phyloP scores from a whole-genome alignment of 768 basidiomycete species.

The Roridomyces roridus region DNA sequence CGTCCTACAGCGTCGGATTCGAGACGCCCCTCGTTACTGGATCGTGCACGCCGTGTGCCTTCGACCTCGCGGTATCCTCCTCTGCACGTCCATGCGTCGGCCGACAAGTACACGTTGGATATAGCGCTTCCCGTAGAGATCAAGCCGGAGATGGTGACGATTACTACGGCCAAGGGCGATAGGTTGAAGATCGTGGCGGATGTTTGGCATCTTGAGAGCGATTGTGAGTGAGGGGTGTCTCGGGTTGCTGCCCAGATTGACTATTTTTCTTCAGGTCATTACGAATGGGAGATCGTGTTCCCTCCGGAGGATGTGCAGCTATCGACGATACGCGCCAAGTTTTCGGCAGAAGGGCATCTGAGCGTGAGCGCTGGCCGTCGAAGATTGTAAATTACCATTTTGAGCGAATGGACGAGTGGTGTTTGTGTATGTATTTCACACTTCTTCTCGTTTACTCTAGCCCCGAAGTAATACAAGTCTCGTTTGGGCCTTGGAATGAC shows the following conservation, averaged over 20 bases:
- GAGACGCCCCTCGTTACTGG: slow-evolving; percentile 31
- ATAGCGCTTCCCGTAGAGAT: slow-evolving; percentile 54
- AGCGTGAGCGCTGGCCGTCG: slow-evolving; percentile 42
- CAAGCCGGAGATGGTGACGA: slow-evolving; percentile 68
- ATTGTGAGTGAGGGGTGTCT: slow-evolving; percentile 50
- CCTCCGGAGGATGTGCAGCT: slow-evolving; percentile 61
- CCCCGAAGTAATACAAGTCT: too few relatives aligned
- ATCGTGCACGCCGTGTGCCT: slow-evolving; percentile 35
- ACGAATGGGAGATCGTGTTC: slow-evolving; percentile 66
- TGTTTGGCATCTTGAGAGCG: slow-evolving; percentile 64
- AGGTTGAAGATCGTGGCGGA: slow-evolving; percentile 63
- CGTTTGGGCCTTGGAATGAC: too few relatives aligned
- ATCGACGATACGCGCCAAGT: slow-evolving; percentile 55
- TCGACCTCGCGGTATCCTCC: slow-evolving; percentile 42
- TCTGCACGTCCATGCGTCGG: slow-evolving; percentile 50
- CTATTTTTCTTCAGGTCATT: slow-evolving; percentile 51
- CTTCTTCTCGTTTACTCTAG: too few relatives aligned
- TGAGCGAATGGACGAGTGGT: slow-evolving; percentile 7
- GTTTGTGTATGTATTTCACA: slow-evolving; percentile 1
- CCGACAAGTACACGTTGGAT: slow-evolving; percentile 47
- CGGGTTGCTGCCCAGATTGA: slow-evolving; percentile 5
- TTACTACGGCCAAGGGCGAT: slow-evolving; percentile 65
- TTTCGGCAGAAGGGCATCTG: slow-evolving; percentile 52
- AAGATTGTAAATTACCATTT: not conserved
- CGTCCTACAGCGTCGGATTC: slow-evolving; percentile 13